Evolutionary conservation across 2,329 filamentous ascomycete species (phyloP).

Genomic region (Microsporum canis): DNA sequence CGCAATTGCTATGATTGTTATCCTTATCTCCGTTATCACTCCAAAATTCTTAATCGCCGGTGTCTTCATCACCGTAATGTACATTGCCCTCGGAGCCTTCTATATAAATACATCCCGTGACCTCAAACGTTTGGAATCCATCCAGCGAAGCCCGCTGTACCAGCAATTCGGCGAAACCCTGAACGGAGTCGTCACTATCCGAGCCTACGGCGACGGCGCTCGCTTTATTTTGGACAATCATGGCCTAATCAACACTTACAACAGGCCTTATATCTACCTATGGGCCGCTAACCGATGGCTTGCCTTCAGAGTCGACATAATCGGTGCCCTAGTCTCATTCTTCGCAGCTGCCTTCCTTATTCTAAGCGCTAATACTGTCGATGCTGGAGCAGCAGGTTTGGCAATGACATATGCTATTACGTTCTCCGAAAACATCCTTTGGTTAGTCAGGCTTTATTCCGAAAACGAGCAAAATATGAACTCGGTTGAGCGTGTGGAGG

Average conservation of each 20-base stretch:
- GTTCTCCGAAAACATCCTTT: conserved; percentile 92
- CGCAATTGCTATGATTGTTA: conserved; percentile 70
- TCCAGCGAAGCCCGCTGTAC: conserved; percentile 88
- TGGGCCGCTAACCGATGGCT: conserved; percentile 98
- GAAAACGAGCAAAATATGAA: conserved; percentile 99
- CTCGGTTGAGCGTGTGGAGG: conserved; percentile 91
- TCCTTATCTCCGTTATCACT: conserved; percentile 77
- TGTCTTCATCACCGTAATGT: conserved; percentile 70
- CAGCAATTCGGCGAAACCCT: conserved; percentile 97
- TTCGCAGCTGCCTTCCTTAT: conserved; percentile 89
- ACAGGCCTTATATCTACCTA: conserved; percentile 86
- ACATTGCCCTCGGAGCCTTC: conserved; percentile 71
- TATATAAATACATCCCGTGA: conserved; percentile 91
- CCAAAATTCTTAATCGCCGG: conserved; percentile 82
- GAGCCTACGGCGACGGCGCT: conserved; percentile 87
- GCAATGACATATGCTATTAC: conserved; percentile 92
- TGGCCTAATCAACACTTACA: conserved; percentile 74
- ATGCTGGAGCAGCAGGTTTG: conserved; percentile 83
- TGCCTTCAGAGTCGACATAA: conserved; percentile 77
- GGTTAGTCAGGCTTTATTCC: conserved; percentile 88
- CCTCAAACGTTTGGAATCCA: conserved; percentile 85
- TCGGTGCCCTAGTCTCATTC: conserved; percentile 86
- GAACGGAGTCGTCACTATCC: conserved; percentile 88
- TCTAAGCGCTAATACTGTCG: conserved; percentile 66
- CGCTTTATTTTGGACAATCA: conserved; percentile 91